A percentile compares a stretch with the other conserved stretches of the same genome.
Conservation (phyloP, 768 basidiomycete genomes). For the Tephrocybe sp. region DNA sequence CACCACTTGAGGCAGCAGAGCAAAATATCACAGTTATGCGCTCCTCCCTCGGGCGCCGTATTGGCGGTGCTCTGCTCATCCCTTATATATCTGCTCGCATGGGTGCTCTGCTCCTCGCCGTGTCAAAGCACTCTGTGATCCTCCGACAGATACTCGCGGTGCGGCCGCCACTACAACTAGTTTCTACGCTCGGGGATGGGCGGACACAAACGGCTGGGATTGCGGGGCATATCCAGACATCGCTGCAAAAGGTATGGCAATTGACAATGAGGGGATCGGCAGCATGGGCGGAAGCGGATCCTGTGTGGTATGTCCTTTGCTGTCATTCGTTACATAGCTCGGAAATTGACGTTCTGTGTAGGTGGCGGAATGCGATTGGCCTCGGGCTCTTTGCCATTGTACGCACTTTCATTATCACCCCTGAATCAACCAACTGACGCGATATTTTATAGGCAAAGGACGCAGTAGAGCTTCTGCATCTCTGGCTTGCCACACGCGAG, state of each 20-base stretch:
- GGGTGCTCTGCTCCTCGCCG: slow-evolving; percentile 57
- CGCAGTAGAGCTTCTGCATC: slow-evolving; percentile 62
- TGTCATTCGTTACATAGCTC: background rate
- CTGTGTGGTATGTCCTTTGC: slow-evolving; percentile 56
- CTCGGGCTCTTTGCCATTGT: slow-evolving; percentile 69
- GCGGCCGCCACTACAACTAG: slow-evolving; percentile 21
- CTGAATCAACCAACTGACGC: background rate
- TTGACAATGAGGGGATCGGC: slow-evolving; percentile 56
- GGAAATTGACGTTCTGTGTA: slow-evolving; percentile 13
- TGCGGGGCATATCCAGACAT: slow-evolving; percentile 27
- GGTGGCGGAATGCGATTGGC: slow-evolving; percentile 71
- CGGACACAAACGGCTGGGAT: slow-evolving; percentile 3
- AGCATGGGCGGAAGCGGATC: slow-evolving; percentile 68
- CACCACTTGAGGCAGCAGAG: slow-evolving; percentile 49
- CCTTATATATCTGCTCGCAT: slow-evolving; percentile 66
- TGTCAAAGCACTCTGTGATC: slow-evolving; percentile 46
- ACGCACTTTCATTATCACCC: slow-evolving; percentile 20
- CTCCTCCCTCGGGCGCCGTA: slow-evolving; percentile 59
- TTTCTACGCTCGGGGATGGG: slow-evolving; percentile 12
- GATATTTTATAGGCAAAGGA: slow-evolving; percentile 56
- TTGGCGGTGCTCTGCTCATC: slow-evolving; percentile 70
- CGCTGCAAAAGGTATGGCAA: slow-evolving; percentile 38
- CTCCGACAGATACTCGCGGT: slow-evolving; percentile 41
- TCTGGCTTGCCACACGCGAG: slow-evolving; percentile 72
- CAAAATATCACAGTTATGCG: slow-evolving; percentile 58